Evolutionary conservation across 768 basidiomycete genomes (phyloP).

Genomic region (Suillus fuscotomentosus): DNA sequence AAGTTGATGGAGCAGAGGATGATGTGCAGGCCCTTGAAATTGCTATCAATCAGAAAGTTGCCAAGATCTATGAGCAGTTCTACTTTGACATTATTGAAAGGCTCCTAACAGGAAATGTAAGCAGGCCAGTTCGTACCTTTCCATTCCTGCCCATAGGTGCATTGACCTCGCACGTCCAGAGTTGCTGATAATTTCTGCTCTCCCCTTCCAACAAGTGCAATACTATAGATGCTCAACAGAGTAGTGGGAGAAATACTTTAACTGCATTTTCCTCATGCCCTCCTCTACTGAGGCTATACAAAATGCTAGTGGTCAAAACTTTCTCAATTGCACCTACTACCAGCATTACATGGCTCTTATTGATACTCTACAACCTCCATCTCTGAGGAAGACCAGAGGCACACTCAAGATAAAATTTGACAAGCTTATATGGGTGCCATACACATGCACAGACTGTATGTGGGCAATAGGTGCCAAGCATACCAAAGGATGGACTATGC

Average conservation of each 20-base stretch:
- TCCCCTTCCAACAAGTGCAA: neutral
- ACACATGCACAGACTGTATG: too few species aligned
- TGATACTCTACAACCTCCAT: too few species aligned
- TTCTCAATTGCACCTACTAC: too few species aligned
- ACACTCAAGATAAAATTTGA: too few species aligned
- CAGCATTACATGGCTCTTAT: too few species aligned
- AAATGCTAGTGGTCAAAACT: neutral
- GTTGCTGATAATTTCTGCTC: neutral
- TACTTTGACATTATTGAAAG: neutral
- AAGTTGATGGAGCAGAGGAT: neutral
- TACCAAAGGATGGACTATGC: too few species aligned
- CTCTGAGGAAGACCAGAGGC: too few species aligned
- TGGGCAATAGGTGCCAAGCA: too few species aligned
- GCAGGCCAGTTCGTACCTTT: neutral
- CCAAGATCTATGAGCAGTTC: neutral
- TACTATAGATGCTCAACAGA: neutral
- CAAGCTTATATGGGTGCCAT: too few species aligned
- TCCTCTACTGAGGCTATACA: neutral
- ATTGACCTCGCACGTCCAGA: neutral
- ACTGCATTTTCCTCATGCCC: neutral
- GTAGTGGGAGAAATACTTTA: neutral
- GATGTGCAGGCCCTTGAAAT: neutral
- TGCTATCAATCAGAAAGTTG: neutral
- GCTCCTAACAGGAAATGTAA: neutral
- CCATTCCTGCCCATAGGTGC: neutral